Conservation (phyloP, 805 yeast genomes). For the Myxozyma melibiosi region DNA sequence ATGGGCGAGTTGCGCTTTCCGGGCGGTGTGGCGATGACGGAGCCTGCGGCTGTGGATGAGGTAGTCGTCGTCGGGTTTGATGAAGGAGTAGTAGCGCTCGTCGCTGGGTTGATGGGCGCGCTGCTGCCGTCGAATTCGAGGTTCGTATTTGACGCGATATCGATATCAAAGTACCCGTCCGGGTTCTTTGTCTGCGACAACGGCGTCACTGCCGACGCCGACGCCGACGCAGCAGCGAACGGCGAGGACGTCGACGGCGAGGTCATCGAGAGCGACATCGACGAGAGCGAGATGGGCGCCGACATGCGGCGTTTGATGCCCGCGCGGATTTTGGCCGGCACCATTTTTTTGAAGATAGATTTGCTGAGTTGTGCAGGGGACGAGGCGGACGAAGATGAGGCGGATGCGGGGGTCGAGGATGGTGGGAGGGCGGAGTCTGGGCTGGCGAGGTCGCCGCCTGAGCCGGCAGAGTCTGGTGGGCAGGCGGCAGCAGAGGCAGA, state of each 20-base stretch:
- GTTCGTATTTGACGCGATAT: conserved; percentile 23
- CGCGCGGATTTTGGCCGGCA: conserved; percentile 25
- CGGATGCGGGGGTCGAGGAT: background rate
- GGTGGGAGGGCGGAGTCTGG: background rate
- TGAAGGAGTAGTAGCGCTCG: too few species aligned
- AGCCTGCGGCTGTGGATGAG: background rate
- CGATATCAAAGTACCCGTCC: conserved; percentile 25
- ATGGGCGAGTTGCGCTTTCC: background rate
- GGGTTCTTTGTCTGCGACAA: background rate
- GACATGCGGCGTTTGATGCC: conserved; percentile 29
- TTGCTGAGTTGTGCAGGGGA: conserved; percentile 20
- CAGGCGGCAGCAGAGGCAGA: too few species aligned
- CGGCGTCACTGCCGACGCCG: background rate
- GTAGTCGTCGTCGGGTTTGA: too few species aligned
- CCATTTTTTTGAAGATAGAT: conserved; percentile 26
- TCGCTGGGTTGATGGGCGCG: too few species aligned
- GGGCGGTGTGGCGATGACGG: conserved; percentile 3
- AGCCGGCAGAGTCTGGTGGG: background rate
- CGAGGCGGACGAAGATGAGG: conserved; percentile 6
- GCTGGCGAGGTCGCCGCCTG: background rate
- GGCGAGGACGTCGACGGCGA: conserved; percentile 4
- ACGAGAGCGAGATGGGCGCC: conserved; percentile 16
- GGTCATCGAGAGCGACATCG: conserved; percentile 6
- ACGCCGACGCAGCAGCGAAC: background rate
- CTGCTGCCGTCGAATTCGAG: conserved; percentile 16